Evolutionary conservation across 1,139 yeast species (phyloP), one percentile per base, ranked within the genome.

Genomic region (Pichia sp.): DNA sequence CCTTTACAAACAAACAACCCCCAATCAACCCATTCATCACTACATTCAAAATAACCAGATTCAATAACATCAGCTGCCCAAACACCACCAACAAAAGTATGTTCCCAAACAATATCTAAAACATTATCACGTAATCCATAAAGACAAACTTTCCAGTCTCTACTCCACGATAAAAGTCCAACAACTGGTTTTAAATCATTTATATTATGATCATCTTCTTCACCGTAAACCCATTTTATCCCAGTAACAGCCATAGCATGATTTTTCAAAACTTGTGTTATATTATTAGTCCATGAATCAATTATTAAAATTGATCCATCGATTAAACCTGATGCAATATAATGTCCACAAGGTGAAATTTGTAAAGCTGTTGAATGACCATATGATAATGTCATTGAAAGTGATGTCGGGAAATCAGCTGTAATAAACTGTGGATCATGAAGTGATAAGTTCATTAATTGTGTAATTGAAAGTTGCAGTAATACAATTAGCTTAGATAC

Each of bases 341-440:
- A 89, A 58, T 86, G 95, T 4, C 97, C 97, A 40, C 77, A 75
- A 12, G 72, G 66, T 52, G 78, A 84, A 66, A 81, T 85, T 54
- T 75, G 77, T 36, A 89, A 71, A 41, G 79, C 76, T 7, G 86
- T 84, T 1, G 95, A 75, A 52, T 82, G 89, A 0, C 93, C 86
- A 60, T 72, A 69, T 47, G 75, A 58, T 37, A 86, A 64, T 0
- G 89, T 77, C 46, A 76, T 77, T 2, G 84, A 73, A 21, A 86
- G 71, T 1, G 83, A 72, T 51, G 89, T 96, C 0, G 98, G 98
- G 54, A 77, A 89, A 58, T 89, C 98, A 56, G 86, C 89, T 12
- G 95, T 82, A 30, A 89, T 88, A 5, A 94, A 79, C 60, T 88
- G 86, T 3, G 97, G 97, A 61, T 89, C 97, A 51, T 85, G 77